Evolutionary conservation across 306 rosid genomes (phyloP), one percentile per base, ranked within the genome.

Genomic region (Sophora flavescens): DNA sequence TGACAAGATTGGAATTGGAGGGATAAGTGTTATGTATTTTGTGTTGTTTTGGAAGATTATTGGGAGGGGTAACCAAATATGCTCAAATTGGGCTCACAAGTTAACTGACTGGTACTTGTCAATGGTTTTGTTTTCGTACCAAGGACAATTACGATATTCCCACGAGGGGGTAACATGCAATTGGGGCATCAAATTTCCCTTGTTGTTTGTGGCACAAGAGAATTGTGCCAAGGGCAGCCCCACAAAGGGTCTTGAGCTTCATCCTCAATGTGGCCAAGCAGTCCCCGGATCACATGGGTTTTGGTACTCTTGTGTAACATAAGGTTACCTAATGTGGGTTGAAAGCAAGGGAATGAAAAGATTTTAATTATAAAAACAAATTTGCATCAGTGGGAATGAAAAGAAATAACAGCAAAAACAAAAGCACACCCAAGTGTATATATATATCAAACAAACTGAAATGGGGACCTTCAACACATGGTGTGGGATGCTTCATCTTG

Each of bases 381-480:
- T 39, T 39, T 68, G 61, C 26, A 53, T 70, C 3, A 83, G 82
- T 81, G 80, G 72, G 70, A 84, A 81, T 81, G 84, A 85, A 83
- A 82, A 86, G 87, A 88, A 71, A 86, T 88, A 87, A 88, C 53
- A 84, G 73, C 91, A 88, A 86, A 89, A 91, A 93, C 87, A 88
- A 84, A 83, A 58, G 81, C 78, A 83, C 72, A 72, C 33, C 45
- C 4, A 51, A 69, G 83, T 11, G 81, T 45, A 11, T 47, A 45
- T 47, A 45, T 45, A 47, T 77, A 89, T 78, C 85, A 86, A 88
- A 86, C 87, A 87, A 88, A 86, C 63, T 74, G 72, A 62, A 86
- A 80, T 77, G 86, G 93, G 98, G 97, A 88, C 97, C 96, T 78
- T 87, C 61, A 50, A 92, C 98, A 94, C 98, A 94, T 92, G 97